Evolutionary conservation across 2,329 filamentous ascomycete genomes (phyloP), one percentile per base, ranked within the genome.

Genomic region (Chrysoporthe austroafricana): DNA sequence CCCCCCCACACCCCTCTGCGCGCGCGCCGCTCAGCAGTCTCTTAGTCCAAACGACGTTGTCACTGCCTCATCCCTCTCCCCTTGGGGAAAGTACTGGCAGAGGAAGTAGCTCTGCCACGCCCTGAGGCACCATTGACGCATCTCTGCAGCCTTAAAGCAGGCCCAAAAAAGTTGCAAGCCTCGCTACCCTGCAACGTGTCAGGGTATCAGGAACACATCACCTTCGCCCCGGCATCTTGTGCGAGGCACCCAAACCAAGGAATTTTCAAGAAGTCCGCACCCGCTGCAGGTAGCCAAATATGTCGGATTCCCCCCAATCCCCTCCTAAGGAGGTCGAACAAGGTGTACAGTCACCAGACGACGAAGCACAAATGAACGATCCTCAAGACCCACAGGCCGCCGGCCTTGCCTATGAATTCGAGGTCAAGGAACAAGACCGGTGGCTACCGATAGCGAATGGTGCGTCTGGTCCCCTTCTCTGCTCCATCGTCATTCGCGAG

Each of bases 371-470:
- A 88, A 96, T 97, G 92, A 94, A 96, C 84, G 92, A 94, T 80
- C 84, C 86, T 83, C 88, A 90, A 81, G 90, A 92, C 84, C 87
- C 88, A 89, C 91, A 93, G 84, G 85, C 86, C 80, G 86, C 86
- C 81, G 90, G 87, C 80, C 86, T 91, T 82, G 89, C 85, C 81
- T 93, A 93, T 79, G 95, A 98, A 84, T 97, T 97, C 80, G 95
- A 98, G 84, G 95, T 98, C 82, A 98, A 98, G 87, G 96, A 99
- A 83, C 96, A 99, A 83, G 96, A 99, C 83, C 87, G 96, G 86
- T 99, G 96, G 96, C 88, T 99, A 80, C 96, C 96, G 80, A 99
- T 99, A 88, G 96, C 96, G 84, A 99, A 99, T 94, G 96, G 96
- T 99, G 88, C 88, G 96, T 96, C 82, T 75, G 73, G 73, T 73